Conservation (phyloP, 2,329 filamentous ascomycete species). For the Aspergillus udagawae region DNA sequence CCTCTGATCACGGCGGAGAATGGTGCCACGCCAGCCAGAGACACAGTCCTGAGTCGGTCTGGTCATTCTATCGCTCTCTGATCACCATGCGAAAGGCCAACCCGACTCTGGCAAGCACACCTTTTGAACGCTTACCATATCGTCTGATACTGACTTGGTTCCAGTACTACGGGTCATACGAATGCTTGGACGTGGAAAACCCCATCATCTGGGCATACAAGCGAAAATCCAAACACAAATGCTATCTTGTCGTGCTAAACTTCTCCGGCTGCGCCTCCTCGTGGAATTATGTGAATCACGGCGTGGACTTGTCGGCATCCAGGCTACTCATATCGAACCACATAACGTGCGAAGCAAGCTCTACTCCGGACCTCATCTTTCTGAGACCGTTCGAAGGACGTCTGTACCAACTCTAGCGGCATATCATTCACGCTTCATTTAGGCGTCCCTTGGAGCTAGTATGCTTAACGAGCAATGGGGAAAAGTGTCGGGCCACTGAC, state of each 20-base stretch:
- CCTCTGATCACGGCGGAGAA: slow-evolving; percentile 53
- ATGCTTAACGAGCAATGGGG: no score
- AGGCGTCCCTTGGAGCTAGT: neutral
- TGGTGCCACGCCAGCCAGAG: slow-evolving; percentile 53
- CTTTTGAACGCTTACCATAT: neutral
- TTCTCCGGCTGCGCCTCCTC: slow-evolving; percentile 9
- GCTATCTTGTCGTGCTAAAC: slow-evolving; percentile 11
- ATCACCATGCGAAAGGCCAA: slow-evolving; percentile 53
- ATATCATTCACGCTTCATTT: neutral
- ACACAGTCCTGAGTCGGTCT: slow-evolving; percentile 40
- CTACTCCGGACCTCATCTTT: neutral
- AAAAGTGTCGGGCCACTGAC: no score
- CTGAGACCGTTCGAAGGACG: slow-evolving; percentile 7
- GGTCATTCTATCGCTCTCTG: slow-evolving; percentile 55
- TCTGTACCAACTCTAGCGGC: slow-evolving; percentile 3
- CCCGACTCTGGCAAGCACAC: slow-evolving; percentile 11
- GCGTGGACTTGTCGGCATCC: slow-evolving; percentile 1
- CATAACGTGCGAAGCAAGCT: slow-evolving; percentile 1
- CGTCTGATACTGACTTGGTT: neutral
- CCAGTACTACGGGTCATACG: slow-evolving; percentile 13
- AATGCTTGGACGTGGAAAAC: slow-evolving; percentile 12
- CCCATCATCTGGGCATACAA: slow-evolving; percentile 9
- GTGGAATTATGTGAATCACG: slow-evolving; percentile 6
- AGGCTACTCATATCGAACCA: slow-evolving; percentile 14
- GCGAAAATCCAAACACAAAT: slow-evolving; percentile 8